phyloP scores from a whole-genome alignment of 1,139 yeast species.

The Scheffersomyces cryptocercus region DNA sequence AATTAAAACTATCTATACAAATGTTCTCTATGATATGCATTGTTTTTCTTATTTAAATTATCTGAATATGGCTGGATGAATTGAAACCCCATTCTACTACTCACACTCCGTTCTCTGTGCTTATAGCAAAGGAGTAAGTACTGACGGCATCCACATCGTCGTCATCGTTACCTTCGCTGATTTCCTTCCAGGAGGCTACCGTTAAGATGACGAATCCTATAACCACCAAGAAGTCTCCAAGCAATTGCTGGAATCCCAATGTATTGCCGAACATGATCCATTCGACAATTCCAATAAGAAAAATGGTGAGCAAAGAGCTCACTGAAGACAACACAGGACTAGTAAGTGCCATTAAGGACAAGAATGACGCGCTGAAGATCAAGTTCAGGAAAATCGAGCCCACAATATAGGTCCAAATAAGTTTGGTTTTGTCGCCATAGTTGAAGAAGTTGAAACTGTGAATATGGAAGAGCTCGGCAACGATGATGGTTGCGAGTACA shows the following conservation, averaged over 20 bases:
- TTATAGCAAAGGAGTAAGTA: slow-evolving; percentile 46
- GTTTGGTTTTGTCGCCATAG: slow-evolving; percentile 37
- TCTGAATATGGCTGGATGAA: too few relatives aligned
- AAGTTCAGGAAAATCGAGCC: slow-evolving; percentile 64
- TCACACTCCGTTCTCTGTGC: slow-evolving; percentile 18
- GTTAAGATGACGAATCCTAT: slow-evolving; percentile 71
- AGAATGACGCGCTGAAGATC: slow-evolving; percentile 69
- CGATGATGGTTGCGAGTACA: slow-evolving; percentile 50
- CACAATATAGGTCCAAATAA: slow-evolving; percentile 45
- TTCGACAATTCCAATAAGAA: slow-evolving; percentile 78
- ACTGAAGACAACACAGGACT: slow-evolving; percentile 86
- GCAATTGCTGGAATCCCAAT: slow-evolving; percentile 48
- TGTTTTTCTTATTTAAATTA: too few relatives aligned
- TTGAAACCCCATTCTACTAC: too few relatives aligned
- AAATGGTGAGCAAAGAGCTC: slow-evolving; percentile 74
- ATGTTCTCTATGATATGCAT: too few relatives aligned
- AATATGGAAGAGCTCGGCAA: slow-evolving; percentile 55
- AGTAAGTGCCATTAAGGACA: slow-evolving; percentile 80
- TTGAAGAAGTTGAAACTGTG: slow-evolving; percentile 60
- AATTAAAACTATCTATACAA: too few relatives aligned
- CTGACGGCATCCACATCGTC: slow-evolving; percentile 52
- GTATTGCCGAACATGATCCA: slow-evolving; percentile 66
- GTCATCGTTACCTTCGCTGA: slow-evolving; percentile 63
- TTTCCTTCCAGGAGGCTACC: slow-evolving; percentile 73
- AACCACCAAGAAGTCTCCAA: slow-evolving; percentile 61